Evolutionary conservation across 192 early-diverging fungal genomes (phyloP), one percentile per base, ranked within the genome.

Genomic region (Jimgerdemannia flammicorona): DNA sequence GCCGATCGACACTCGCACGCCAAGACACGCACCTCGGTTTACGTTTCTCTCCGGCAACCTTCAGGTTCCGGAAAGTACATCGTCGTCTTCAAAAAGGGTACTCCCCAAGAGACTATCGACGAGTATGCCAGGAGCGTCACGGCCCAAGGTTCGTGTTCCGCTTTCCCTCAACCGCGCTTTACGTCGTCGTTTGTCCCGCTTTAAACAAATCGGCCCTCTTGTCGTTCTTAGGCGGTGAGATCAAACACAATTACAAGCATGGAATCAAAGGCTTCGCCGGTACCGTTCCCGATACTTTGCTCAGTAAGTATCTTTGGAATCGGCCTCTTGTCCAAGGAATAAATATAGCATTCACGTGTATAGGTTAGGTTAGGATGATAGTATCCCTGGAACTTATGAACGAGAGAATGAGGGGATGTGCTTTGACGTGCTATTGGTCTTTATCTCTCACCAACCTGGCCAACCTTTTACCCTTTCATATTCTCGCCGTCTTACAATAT

Each of bases 201-300:
- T 71, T 74, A 49, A 29, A 29, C 29, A 29, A 1, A 29, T 29
- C 70, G 41, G 6, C 17, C 40, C 17, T n/a, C 64, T 3, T 0
- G 43, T 42, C 43, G 14, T 67, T 19, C 14, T 10, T 78, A 81
- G 79, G 77, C 39, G 77, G 80, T 43, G 70, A 39, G 20, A 43
- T 81, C 74, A 81, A 75, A 19, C 80, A 91, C 64, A 70, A 82
- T 4, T 91, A 91, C 78, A 74, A 70, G 59, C 64, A 82, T 4
- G 83, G 83, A 3, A 68, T 90, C 66, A 70, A 86, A 43, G 90
- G 90, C 4, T 91, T 91, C 71, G 70, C 87, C 29, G 90, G 87
- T 4, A 74, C 84, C 6, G 11, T 91, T 2, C 87, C 90, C 29
- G 90, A 91, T 72, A 64, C 64, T 72, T n/a, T 72, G 11, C 43